These are phyloP conservation scores for Nemania sp. DNA, from an alignment of 2,329 filamentous ascomycete species.

Conservation along the genomic window DNA sequence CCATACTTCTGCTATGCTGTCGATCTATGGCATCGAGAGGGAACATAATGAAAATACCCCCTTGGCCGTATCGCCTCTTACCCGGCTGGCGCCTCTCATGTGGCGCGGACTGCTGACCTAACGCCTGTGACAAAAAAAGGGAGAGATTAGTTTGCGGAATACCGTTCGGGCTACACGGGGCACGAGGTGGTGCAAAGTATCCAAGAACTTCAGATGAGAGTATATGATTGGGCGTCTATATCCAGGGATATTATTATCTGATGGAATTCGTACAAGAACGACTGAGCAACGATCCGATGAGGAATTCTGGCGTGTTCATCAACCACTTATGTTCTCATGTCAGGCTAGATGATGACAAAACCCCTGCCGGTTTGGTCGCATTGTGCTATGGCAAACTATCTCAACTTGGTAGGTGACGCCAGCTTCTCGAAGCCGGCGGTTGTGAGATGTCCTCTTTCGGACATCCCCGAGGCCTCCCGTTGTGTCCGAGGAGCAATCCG, in stretches of 20 bases:
- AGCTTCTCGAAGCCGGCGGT: background rate
- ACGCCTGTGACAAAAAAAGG: no score
- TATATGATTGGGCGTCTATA: background rate
- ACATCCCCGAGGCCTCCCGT: background rate
- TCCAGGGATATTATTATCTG: background rate
- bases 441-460: background rate
- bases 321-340: background rate
- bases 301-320: background rate
- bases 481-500: background rate
- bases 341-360: background rate
- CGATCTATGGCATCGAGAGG: no score
- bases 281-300: background rate
- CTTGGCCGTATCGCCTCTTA: no score
- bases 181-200: background rate
- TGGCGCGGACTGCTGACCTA: no score
- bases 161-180: background rate
- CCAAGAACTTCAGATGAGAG: background rate
- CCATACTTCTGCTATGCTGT: no score
- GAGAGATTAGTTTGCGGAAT: no score
- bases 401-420: constrained; percentile 17
- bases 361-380: no score
- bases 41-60: no score
- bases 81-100: no score
- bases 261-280: background rate
- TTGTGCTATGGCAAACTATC: no score